Base-by-base conservation (phyloP, 1,284 basidiomycete species). In the Leccinum colubrinum region DNA sequence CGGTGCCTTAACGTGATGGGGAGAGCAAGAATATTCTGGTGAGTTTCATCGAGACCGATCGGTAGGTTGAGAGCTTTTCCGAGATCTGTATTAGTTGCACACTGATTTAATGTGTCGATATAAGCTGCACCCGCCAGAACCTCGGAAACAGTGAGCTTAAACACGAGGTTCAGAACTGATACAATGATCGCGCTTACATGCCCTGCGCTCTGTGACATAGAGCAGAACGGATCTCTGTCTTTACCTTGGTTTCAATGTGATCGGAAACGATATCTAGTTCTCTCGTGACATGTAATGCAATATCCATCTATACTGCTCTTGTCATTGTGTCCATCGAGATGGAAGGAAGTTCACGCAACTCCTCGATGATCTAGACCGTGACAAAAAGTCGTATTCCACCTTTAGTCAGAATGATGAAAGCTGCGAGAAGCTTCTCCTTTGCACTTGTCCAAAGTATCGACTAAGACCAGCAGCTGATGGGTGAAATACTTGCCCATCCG, bases 51-150 rank as follows among this genome's bases (percentile, higher is more conserved):
- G n/a, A 62, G 62, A 27, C 62, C 62, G 14, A 37, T 39, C 6
- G 62, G 62, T 15, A 63, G n/a, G 30, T 55, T 39, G 22, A 63
- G 61, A 17, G 62, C 43, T 59, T 55, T 27, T 27, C 56, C 41
- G 14, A 63, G 52, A 20, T 62, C 62, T 14, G 33, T 25, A 35
- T 15, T 59, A 3, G 62, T 63, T 39, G 62, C 25, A 35, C 62
- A 63, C 46, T 14, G 53, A 30, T 63, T 60, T n/a, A 63, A 17
- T 3, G 57, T 52, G 20, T 64, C 50, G 5, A 64, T 56, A n/a
- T 64, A 62, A 33, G 64, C n/a, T 64, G 63, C 2, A 64, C 62
- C 62, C 62, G 59, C 1, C 57, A 56, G 52, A 64, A 64, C 62
- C 63, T 64, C 39, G 50, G n/a, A 52, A 41, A 30, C 5, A 4